Percentiles rank a stretch among this genome's conserved stretches.
phyloP scores from a whole-genome alignment of 2,329 filamentous ascomycete genomes.

The Hypoxylon sp. region DNA sequence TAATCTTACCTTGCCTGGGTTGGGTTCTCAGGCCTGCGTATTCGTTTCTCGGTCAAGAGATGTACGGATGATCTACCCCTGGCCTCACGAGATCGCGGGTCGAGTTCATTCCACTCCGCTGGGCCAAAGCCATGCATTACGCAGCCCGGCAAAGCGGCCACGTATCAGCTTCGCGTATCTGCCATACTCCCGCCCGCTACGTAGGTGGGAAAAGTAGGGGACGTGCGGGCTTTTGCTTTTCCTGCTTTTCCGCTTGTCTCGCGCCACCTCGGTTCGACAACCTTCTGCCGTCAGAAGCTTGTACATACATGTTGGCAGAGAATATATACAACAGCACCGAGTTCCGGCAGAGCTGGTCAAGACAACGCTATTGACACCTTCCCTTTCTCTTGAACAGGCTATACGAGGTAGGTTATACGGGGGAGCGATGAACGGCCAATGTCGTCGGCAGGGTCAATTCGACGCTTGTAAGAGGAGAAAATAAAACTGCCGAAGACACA shows the following conservation, averaged over 20 bases:
- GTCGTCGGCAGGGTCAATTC: slow-evolving; percentile 21
- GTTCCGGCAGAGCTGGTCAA: slow-evolving; percentile 4
- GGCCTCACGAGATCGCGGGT: slow-evolving; percentile 3
- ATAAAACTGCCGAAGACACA: slow-evolving; percentile 17
- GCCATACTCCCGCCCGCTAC: neutral
- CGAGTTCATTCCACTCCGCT: neutral
- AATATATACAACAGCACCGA: neutral
- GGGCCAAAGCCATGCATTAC: slow-evolving; percentile 8
- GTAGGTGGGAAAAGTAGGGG: neutral
- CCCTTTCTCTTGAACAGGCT: slow-evolving; percentile 1
- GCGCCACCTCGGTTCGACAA: slow-evolving; percentile 2
- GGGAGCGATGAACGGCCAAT: slow-evolving; percentile 12
- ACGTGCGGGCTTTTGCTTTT: neutral
- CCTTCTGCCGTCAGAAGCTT: slow-evolving; percentile 1
- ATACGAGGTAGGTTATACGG: slow-evolving; percentile 10
- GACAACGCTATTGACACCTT: slow-evolving; percentile 5
- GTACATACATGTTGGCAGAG: slow-evolving; percentile 7
- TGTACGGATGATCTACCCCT: neutral
- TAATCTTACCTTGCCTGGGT: slow-evolving; percentile 14
- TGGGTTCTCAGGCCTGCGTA: slow-evolving; percentile 1
- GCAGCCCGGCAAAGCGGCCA: slow-evolving; percentile 3
- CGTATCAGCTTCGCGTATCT: slow-evolving; percentile 7
- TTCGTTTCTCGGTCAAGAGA: slow-evolving; percentile 16
- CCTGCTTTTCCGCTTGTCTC: slow-evolving; percentile 6
- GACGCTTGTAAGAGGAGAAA: slow-evolving; percentile 17